Percentiles rank a stretch among this genome's conserved stretches.
These are phyloP conservation scores for Cicer bijugum DNA, from an alignment of 306 rosid species.

Conservation along the genomic window DNA sequence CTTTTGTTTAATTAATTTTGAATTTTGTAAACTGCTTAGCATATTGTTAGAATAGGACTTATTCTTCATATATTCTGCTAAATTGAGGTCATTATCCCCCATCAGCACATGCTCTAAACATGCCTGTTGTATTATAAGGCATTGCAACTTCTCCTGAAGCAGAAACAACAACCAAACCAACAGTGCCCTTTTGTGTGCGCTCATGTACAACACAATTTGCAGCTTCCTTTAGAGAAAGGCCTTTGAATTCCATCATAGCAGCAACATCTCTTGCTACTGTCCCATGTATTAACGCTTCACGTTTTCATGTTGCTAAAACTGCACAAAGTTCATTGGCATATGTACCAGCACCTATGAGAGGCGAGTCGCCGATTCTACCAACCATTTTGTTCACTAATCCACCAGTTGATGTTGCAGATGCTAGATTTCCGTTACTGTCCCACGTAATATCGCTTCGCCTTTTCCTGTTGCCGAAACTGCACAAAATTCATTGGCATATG, in stretches of 20 bases:
- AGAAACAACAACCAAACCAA: conserved; percentile 77
- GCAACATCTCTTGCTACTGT: conserved; percentile 93
- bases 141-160: conserved; percentile 73
- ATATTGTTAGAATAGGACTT: too few species aligned
- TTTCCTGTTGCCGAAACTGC: conserved; percentile 89
- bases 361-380: too few species aligned
- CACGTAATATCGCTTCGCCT: conserved; percentile 78
- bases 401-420: too few species aligned
- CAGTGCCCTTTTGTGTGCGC: conserved; percentile 55
- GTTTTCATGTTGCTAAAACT: conserved; percentile 85
- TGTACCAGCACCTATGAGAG: too few species aligned
- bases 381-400: too few species aligned
- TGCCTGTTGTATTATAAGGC: conserved; percentile 82
- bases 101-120: conserved; percentile 90
- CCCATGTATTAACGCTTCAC: conserved; percentile 73
- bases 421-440: too few species aligned
- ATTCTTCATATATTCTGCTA: too few species aligned
- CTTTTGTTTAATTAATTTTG: too few species aligned
- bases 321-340: conserved; percentile 86
- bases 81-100: too few species aligned
- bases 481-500: conserved; percentile 83
- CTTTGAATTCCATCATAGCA: conserved; percentile 87
- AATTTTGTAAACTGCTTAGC: too few species aligned
- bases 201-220: conserved; percentile 66
- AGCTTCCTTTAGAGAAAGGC: conserved; percentile 73